phyloP scores from a whole-genome alignment of 192 early-diverging fungal genomes.

The Rhizophagus sp. region DNA sequence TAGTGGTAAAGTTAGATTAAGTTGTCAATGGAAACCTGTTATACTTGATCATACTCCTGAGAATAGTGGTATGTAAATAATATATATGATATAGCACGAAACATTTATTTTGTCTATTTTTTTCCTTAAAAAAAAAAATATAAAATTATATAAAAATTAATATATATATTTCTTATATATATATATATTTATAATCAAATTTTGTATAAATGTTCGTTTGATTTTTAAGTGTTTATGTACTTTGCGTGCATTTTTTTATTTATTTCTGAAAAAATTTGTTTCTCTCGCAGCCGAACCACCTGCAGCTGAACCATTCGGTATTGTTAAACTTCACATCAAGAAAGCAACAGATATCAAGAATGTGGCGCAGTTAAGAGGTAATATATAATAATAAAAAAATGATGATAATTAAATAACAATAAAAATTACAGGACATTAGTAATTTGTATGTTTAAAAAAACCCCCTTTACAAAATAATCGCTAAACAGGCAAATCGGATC shows the following conservation, averaged over 20 bases:
- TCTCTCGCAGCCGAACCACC: conserved; percentile 44
- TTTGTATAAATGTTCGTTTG: neutral
- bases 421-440: too few species aligned
- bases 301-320: conserved; percentile 61
- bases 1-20: conserved; percentile 35
- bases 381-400: neutral
- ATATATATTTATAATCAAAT: neutral
- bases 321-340: conserved; percentile 69
- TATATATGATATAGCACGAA: neutral
- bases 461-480: neutral
- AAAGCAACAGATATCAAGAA: conserved; percentile 74
- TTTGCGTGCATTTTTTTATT: neutral
- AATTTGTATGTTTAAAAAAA: neutral
- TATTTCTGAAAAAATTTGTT: neutral
- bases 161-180: neutral
- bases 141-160: too few species aligned
- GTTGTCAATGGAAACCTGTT: conserved; percentile 68
- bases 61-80: conserved; percentile 23
- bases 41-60: conserved; percentile 53
- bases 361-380: conserved; percentile 57
- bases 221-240: neutral
- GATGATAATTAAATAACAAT: neutral
- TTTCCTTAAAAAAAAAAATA: neutral
- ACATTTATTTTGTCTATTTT: neutral
- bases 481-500: conserved; percentile 72